A percentile compares a stretch with the other conserved stretches of the same genome.
phyloP scores from a whole-genome alignment of 177 flowering plant species.

The Vitis hybrid region DNA sequence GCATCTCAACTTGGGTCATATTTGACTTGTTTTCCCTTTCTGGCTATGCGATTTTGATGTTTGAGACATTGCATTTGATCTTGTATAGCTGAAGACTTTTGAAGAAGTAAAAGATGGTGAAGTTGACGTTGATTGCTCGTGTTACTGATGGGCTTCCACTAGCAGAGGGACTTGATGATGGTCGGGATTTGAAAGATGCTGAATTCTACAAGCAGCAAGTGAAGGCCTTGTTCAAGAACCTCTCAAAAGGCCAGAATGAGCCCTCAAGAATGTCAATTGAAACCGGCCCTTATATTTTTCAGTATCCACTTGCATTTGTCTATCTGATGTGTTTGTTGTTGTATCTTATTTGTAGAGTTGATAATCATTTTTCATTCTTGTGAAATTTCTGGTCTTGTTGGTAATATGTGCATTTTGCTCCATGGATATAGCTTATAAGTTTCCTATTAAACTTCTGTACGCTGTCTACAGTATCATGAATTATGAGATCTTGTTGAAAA shows the following conservation, averaged over 20 bases:
- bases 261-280: slow-evolving; percentile 78
- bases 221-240: slow-evolving; percentile 80
- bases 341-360: not conserved
- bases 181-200: slow-evolving; percentile 66
- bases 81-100: slow-evolving; percentile 11
- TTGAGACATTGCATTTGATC: slow-evolving; percentile 3
- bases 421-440: too few relatives aligned
- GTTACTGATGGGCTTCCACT: slow-evolving; percentile 92
- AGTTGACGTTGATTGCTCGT: slow-evolving; percentile 89
- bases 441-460: too few relatives aligned
- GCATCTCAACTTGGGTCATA: not conserved
- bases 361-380: too few relatives aligned
- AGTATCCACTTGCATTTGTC: slow-evolving; percentile 59
- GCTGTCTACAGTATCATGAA: too few relatives aligned
- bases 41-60: slow-evolving; percentile 1
- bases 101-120: slow-evolving; percentile 65
- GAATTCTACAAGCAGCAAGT: slow-evolving; percentile 89
- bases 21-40: not conserved
- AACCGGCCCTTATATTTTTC: slow-evolving; percentile 76
- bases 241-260: slow-evolving; percentile 69
- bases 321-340: not conserved
- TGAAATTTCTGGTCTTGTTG: too few relatives aligned
- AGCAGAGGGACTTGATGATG: slow-evolving; percentile 86
- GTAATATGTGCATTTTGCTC: too few relatives aligned
- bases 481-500: too few relatives aligned